A percentile compares a stretch with the other conserved stretches of the same genome.
Conservation (phyloP, 2,329 filamentous ascomycete genomes). For the Piedraia hortae region DNA sequence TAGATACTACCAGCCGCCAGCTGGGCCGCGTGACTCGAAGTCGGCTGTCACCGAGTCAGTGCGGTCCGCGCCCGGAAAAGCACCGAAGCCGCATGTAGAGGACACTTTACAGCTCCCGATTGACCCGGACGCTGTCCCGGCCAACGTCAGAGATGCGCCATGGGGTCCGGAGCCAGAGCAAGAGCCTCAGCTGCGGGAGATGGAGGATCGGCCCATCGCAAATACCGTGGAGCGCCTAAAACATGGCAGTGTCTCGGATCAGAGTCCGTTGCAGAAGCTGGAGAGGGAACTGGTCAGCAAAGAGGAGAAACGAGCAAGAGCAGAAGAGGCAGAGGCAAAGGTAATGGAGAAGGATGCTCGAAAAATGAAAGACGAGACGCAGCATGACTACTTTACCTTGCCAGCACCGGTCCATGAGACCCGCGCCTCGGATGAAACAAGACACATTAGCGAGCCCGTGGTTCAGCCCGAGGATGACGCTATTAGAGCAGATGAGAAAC, state of each 20-base stretch:
- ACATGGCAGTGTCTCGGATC: slow-evolving; percentile 40
- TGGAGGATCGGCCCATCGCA: slow-evolving; percentile 3
- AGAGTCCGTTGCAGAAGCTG: slow-evolving; percentile 77
- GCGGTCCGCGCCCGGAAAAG: neutral
- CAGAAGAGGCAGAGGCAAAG: slow-evolving; percentile 54
- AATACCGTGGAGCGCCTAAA: slow-evolving; percentile 5
- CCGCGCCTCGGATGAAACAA: too few relatives aligned
- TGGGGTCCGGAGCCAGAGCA: too few relatives aligned
- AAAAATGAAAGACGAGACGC: too few relatives aligned
- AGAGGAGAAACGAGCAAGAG: slow-evolving; percentile 69
- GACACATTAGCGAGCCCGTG: too few relatives aligned
- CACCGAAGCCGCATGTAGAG: neutral
- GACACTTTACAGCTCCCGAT: slow-evolving; percentile 1
- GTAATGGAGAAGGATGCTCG: slow-evolving; percentile 37
- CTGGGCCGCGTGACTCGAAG: neutral
- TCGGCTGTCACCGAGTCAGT: neutral
- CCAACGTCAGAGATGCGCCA: too few relatives aligned
- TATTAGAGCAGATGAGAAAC: too few relatives aligned
- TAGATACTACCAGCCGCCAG: slow-evolving; percentile 10
- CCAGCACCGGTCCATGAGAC: too few relatives aligned
- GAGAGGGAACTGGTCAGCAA: slow-evolving; percentile 81
- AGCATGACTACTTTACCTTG: too few relatives aligned
- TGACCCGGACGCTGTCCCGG: slow-evolving; percentile 1
- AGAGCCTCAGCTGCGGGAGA: slow-evolving; percentile 2
- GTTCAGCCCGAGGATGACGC: too few relatives aligned